phyloP scores from a whole-genome alignment of 2,329 filamentous ascomycete species.

The Sclerotinia nivalis region DNA sequence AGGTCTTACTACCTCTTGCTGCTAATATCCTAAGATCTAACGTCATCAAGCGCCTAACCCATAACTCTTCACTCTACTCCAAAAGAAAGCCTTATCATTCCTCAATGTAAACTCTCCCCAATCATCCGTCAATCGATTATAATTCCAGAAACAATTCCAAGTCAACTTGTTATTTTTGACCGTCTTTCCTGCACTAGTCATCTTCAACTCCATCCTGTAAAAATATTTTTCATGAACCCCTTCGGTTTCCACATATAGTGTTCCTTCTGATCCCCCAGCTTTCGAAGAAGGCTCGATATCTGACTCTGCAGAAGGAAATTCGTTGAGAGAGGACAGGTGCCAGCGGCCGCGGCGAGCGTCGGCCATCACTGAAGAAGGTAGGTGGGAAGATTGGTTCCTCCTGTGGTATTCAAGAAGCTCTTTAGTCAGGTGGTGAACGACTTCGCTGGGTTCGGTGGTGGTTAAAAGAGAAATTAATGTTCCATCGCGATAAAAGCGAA shows the following conservation, averaged over 20 bases:
- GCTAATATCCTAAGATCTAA: neutral
- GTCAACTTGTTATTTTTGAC: constrained; percentile 80
- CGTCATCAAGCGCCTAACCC: constrained; percentile 48
- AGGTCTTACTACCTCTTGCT: neutral
- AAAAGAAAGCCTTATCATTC: constrained; percentile 66
- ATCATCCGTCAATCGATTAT: constrained; percentile 86
- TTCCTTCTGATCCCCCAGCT: constrained; percentile 55
- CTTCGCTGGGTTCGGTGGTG: constrained; percentile 78
- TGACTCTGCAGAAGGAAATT: constrained; percentile 34
- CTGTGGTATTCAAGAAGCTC: constrained; percentile 56
- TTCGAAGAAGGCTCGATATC: constrained; percentile 30
- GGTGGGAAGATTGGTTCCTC: constrained; percentile 40
- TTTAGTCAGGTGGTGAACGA: constrained; percentile 79
- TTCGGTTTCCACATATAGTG: constrained; percentile 82
- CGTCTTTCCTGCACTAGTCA: constrained; percentile 64
- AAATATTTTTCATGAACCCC: constrained; percentile 76
- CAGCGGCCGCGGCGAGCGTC: constrained; percentile 66
- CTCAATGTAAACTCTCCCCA: constrained; percentile 76
- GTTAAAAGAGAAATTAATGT: constrained; percentile 78
- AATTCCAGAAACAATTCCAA: constrained; percentile 91
- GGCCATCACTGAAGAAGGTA: constrained; percentile 59
- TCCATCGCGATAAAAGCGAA: constrained; percentile 92
- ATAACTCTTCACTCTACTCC: constrained; percentile 66
- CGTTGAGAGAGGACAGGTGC: constrained; percentile 50
- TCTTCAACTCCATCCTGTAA: constrained; percentile 76